A percentile compares a stretch with the other conserved stretches of the same genome.
Evolutionary conservation across 2,329 filamentous ascomycete genomes (phyloP).

Genomic region (Penicillium brasilianum): DNA sequence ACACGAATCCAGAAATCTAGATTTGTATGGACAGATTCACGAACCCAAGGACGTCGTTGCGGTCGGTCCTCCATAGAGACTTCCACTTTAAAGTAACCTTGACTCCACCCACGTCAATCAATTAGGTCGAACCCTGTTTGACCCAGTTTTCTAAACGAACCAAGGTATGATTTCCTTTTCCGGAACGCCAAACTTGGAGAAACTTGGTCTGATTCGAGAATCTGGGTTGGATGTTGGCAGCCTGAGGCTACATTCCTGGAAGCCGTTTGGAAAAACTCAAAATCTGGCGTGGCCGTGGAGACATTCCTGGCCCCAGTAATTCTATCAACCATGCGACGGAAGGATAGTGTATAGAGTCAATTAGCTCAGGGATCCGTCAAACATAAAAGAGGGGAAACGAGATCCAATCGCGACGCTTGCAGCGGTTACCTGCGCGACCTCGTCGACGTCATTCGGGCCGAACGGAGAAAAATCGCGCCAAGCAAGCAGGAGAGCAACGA

Average conservation of each 20-base stretch:
- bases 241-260: slow-evolving; percentile 16
- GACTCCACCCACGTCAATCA: not conserved
- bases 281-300: not conserved
- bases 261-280: slow-evolving; percentile 3
- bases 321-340: no score
- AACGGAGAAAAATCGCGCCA: slow-evolving; percentile 1
- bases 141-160: not conserved
- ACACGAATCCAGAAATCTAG: not conserved
- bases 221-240: not conserved
- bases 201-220: no score
- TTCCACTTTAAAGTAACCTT: not conserved
- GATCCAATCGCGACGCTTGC: slow-evolving; percentile 7
- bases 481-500: not conserved
- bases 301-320: not conserved
- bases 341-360: not conserved
- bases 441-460: slow-evolving; percentile 21
- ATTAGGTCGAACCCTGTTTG: not conserved
- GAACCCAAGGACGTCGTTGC: not conserved
- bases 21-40: not conserved
- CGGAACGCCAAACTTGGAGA: not conserved
- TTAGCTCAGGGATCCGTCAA: not conserved
- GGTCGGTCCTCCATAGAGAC: not conserved
- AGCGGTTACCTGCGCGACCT: slow-evolving; percentile 13
- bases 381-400: not conserved
- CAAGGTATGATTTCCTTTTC: not conserved